phyloP scores from a whole-genome alignment of 2,329 filamentous ascomycete species.

The Penicillium sp. region DNA sequence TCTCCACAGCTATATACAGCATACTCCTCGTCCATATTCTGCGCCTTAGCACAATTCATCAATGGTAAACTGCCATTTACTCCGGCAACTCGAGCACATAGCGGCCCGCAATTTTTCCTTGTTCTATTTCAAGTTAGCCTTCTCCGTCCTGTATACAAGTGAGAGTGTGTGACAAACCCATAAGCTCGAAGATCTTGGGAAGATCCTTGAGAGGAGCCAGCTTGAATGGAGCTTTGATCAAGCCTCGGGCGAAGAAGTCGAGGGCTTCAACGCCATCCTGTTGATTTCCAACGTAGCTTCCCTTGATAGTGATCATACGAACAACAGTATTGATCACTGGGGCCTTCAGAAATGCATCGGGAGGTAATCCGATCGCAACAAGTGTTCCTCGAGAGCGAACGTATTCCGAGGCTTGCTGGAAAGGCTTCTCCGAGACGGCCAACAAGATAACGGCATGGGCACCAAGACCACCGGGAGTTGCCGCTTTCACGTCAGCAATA shows the following conservation, averaged over 20 bases:
- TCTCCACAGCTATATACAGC: not conserved
- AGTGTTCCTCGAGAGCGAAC: constrained; percentile 76
- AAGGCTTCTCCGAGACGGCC: constrained; percentile 80
- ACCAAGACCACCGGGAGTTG: constrained; percentile 68
- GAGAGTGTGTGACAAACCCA: constrained; percentile 39
- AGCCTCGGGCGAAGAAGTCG: constrained; percentile 75
- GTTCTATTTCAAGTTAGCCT: constrained; percentile 9
- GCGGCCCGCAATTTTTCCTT: constrained; percentile 18
- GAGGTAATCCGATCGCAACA: constrained; percentile 81
- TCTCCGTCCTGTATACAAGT: not conserved
- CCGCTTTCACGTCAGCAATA: constrained; percentile 74
- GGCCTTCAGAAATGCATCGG: constrained; percentile 66
- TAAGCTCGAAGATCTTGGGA: constrained; percentile 69
- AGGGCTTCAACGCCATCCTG: constrained; percentile 81
- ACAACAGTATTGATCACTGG: constrained; percentile 83
- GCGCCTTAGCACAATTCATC: not conserved
- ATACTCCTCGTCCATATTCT: not conserved
- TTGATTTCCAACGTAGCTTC: constrained; percentile 86
- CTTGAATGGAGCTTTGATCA: constrained; percentile 83
- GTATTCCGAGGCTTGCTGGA: constrained; percentile 86
- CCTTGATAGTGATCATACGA: constrained; percentile 84
- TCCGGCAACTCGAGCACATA: constrained; percentile 17
- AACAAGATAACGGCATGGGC: constrained; percentile 79
- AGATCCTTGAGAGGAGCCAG: constrained; percentile 74
- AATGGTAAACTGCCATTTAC: not conserved